Base-by-base conservation (phyloP, 169 alveolate genomes). In the Plasmodium cynomolgi region DNA sequence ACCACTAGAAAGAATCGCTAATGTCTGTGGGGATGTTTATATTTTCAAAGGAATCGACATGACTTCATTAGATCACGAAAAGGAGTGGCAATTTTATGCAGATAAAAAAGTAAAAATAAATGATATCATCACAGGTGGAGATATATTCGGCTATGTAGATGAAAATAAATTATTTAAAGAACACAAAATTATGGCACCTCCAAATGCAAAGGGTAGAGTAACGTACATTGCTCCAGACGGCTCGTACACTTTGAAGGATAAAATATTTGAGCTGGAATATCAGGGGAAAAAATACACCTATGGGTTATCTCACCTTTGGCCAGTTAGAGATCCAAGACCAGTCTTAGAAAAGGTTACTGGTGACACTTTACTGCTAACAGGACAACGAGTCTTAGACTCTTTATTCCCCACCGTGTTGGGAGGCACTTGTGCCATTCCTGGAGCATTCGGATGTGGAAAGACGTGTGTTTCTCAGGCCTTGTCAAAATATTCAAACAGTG, bases 371-470 rank as follows among this genome's bases (percentile, higher is more conserved):
- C 97, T 99, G 62, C 97, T 99, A 85, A 99, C 99, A 9, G 99
- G 99, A 1, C 99, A 99, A 91, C 96, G 99, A 93, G 99, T 99
- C 15, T 95, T 99, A 68, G 99, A 99, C 95, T 97, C 99, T 11
- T 97, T 99, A 56, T 99, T 99, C 97, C 99, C 99, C 20, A 97
- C 99, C 33, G 99, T 98, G 11, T 96, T 97, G 95, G 99, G 99
- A 31, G 99, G 99, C 26, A 99, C 99, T 17, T 99, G 99, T 93
- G 99, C 99, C 62, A 98, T 99, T 85, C 99, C 99, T 23, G 99
- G 99, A 17, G 99, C 99, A 13, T 99, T 99, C 96, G 99, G 99
- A 15, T 99, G 99, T 92, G 99, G 99, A 71, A 99, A 99, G 96
- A 99, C 99, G 47, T 98, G 99, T 96, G 99, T 99, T 84, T 99